These are phyloP conservation scores for Lentinula sp. DNA, from an alignment of 768 basidiomycete species.

Conservation along the genomic window DNA sequence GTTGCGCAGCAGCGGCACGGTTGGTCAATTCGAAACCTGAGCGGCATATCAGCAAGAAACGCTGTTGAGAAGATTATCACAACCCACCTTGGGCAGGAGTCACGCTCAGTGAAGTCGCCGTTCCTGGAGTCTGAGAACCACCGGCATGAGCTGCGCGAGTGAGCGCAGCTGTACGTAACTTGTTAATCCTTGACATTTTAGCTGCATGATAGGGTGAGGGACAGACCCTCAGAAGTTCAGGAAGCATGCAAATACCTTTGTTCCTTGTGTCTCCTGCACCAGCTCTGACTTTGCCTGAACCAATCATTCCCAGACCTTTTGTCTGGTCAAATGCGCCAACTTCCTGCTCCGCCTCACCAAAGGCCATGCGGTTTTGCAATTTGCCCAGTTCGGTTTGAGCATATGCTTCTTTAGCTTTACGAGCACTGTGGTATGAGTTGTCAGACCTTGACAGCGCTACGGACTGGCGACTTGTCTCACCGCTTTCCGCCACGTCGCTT, in stretches of 20 bases:
- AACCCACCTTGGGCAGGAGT: slow-evolving; percentile 88
- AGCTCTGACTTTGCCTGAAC: slow-evolving; percentile 88
- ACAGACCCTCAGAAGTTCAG: not conserved
- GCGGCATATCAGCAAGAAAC: slow-evolving; percentile 13
- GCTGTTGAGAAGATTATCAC: slow-evolving; percentile 5
- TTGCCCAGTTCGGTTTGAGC: slow-evolving; percentile 96
- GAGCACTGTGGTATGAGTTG: slow-evolving; percentile 49
- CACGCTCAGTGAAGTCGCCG: slow-evolving; percentile 86
- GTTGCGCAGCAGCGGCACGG: slow-evolving; percentile 74
- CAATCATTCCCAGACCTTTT: slow-evolving; percentile 98
- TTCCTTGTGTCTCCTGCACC: slow-evolving; percentile 85
- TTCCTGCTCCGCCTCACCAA: slow-evolving; percentile 94
- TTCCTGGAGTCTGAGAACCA: slow-evolving; percentile 56
- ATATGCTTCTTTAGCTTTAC: slow-evolving; percentile 98
- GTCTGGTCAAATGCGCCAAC: slow-evolving; percentile 96
- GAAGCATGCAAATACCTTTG: slow-evolving; percentile 53
- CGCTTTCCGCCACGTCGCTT: slow-evolving; percentile 94
- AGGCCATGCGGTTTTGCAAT: slow-evolving; percentile 93
- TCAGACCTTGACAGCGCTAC: not conserved
- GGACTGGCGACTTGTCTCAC: slow-evolving; percentile 30
- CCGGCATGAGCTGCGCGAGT: slow-evolving; percentile 60
- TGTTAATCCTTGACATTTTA: slow-evolving; percentile 93
- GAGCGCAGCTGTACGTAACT: slow-evolving; percentile 81
- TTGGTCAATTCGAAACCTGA: slow-evolving; percentile 93
- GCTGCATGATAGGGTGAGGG: slow-evolving; percentile 39